Evolutionary conservation across 1,284 basidiomycete genomes (phyloP), one percentile per base, ranked within the genome.

Genomic region (Porogramme epimiltina): DNA sequence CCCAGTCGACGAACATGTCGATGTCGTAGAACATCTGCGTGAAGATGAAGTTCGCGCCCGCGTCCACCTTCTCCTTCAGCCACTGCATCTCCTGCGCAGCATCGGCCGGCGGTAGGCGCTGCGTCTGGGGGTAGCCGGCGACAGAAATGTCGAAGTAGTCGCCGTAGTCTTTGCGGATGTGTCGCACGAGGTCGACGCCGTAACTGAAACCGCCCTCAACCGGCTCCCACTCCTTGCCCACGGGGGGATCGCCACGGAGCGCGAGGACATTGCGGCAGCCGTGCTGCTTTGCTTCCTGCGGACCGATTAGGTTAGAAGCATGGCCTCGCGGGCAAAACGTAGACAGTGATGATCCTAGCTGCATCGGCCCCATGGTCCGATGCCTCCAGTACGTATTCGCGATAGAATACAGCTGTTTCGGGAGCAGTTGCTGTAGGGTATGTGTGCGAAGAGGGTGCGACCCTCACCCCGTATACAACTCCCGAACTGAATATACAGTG

Each of bases 1-100:
- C 91, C 93, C 93, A 96, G 34, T 77, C 73, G 59, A 91, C 82
- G 71, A 95, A 96, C 59, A 93, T 67, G 45, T 94, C 83, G 48
- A 88, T 84, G 66, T 96, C 93, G 73, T 95, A 96, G 74, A 96
- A 96, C 88, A 96, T 93, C 72, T 96, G 93, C 0, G 93, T 96
- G 75, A 96, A 93, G 68, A 96, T 94, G 72, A 95, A 92, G 71
- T 86, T 81, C 53, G 88, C 91, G 42, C 94, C 93, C 16, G 86
- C 89, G 56, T 94, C 90, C 60, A 93, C 75, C 72, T 96, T 96
- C 60, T 87, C 84, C 71, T 92, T 94, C 60, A 99, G 80, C 70
- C 84, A 95, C 55, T 83, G 72, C 72, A 98, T 85, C 72, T 99
- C 96, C 52, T 82, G 81, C 44, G 84, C 87, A 43, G 85, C 85